Conservation (phyloP, 257 asterid species). For the Gynochthodes officinalis region DNA sequence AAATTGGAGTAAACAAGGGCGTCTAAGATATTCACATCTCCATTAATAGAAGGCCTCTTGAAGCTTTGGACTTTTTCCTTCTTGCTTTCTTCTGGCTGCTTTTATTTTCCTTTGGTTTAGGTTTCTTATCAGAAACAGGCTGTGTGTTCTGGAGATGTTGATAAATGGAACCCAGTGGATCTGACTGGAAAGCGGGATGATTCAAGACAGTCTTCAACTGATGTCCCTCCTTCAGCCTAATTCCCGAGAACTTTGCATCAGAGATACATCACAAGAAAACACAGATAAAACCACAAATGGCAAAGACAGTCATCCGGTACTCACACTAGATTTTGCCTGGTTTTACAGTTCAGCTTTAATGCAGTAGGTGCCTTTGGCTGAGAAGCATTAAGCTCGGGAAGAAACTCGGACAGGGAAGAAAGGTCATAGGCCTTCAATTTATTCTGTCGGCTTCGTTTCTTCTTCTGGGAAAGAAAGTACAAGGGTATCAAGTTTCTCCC, state of each 20-base stretch:
- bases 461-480: constrained; percentile 39
- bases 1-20: not conserved
- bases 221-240: constrained; percentile 68
- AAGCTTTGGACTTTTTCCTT: constrained; percentile 41
- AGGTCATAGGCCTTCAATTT: constrained; percentile 70
- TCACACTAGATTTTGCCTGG: constrained; percentile 59
- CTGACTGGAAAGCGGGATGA: constrained; percentile 58
- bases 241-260: constrained; percentile 3
- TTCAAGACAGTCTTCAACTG: constrained; percentile 55
- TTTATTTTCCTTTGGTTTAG: constrained; percentile 42
- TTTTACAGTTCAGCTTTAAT: constrained; percentile 61
- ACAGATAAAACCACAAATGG: not conserved
- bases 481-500: constrained; percentile 9
- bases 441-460: constrained; percentile 46
- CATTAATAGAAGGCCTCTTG: constrained; percentile 45
- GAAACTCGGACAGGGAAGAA: constrained; percentile 61
- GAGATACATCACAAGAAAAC: constrained; percentile 15
- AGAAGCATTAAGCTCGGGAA: constrained; percentile 55
- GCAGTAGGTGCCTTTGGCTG: constrained; percentile 32
- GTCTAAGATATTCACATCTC: constrained; percentile 30
- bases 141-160: constrained; percentile 75
- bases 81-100: constrained; percentile 39
- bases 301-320: constrained; percentile 20
- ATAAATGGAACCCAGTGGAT: constrained; percentile 68
- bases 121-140: constrained; percentile 47